Base-by-base conservation (phyloP, 2,329 filamentous ascomycete species). In the Paracoccidioides lutzii region DNA sequence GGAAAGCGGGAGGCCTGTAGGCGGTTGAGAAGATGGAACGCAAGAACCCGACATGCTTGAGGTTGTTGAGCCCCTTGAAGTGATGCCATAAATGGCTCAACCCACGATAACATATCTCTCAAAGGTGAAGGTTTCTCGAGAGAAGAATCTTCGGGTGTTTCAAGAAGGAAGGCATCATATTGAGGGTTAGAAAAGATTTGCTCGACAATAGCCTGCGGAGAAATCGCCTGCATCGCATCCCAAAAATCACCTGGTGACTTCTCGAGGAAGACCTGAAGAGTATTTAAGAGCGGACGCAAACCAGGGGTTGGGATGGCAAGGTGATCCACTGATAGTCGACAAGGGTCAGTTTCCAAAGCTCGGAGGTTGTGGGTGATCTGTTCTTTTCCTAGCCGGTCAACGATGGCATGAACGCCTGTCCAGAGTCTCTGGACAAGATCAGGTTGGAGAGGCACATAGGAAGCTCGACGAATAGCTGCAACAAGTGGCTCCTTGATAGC, bases 221-320 rank as follows among this genome's bases (percentile, higher is more conserved):
- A 85, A 52, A 91, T 88, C 35, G 88, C 81, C 52, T 87, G 84
- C 72, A 95, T 85, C 1, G 89, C 85, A 63, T 89, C 85, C 91
- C 91, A 96, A 63, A 96, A 93, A 46, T 87, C 86, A 55, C 80
- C 80, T 0, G 89, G 80, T 0, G 88, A 85, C 63, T 87, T 90
- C 60, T 84, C 80, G 53, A 96, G 75, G 14, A 96, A 78, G 10
- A 76, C 76, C 46, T 81, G 81, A 58, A 95, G 79, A 1, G 84
- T 82, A 55, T 83, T 81, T 48, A 95, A 77, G 14, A 93, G 76
- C 57, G 84, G 78, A 10, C 83, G 76, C 57, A 95, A 76, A 28
- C 87, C 81, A 2, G 75, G 61, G 78, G 79, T 63, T 78, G 77
- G 64, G 79, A 77, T 64, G 76, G 79, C 66, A 78, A 95, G 67